Base-by-base conservation (phyloP, 208 protist species). In the Phytomonas serpens region DNA sequence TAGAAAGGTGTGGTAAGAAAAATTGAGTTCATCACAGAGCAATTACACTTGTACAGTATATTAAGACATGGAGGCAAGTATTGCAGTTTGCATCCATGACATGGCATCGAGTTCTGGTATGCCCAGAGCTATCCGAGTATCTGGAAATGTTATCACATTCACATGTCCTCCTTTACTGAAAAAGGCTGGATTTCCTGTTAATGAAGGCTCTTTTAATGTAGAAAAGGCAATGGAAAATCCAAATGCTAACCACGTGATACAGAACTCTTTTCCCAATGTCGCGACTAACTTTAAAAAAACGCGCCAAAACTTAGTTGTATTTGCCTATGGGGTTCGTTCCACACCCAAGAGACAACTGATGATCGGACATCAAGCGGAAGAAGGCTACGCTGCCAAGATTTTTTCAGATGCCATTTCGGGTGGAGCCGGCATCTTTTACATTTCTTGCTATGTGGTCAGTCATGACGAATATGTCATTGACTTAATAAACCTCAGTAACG, bases 321-420 rank as follows among this genome's bases (percentile, higher is more conserved):
- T 93, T 76, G 73, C 77, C 63, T 94, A 88, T 61, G 93, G 93
- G 37, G 86, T 92, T 10, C 88, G 90, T 73, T 90, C 89, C 11
- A 93, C 86, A 14, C 90, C 93, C 29, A 87, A 88, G 66, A 80
- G 93, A 23, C 88, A 95, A 77, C 79, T 95, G 33, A 90, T 95
- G 89, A 80, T 84, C 52, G 93, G 93, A 37, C 69, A 42, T n/a
- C 69, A 69, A 33, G 34, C 68, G 23, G 80, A 81, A 38, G 87
- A 87, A 16, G 90, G 93, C 63, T 92, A 93, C 71, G 87, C 89
- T 30, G 63, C 72, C 7, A 85, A 87, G 73, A 47, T 94, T n/a
- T 86, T 95, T 61, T 37, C 78, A 10, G 87, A 95, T 27, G 83
- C 79, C 0, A 79, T 94, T 6, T 69, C 75, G 31, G 34, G 51